Evolutionary conservation across 768 basidiomycete species (phyloP).

Genomic region (Austroboletus festivus): DNA sequence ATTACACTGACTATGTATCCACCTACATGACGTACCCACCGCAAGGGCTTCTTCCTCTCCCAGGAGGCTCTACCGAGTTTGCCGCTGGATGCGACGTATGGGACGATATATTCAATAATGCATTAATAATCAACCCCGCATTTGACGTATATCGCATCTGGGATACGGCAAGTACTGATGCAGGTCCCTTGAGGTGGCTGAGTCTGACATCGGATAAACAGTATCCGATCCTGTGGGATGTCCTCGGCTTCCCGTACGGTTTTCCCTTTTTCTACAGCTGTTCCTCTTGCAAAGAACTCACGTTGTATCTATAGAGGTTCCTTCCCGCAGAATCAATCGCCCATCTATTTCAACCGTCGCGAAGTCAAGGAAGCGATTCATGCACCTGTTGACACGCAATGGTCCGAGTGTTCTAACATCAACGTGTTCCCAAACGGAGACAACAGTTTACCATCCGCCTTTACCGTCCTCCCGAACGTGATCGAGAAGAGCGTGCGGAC

Average conservation of each 20-base stretch:
- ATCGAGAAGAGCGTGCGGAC: slow-evolving; percentile 71
- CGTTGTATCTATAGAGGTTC: slow-evolving; percentile 43
- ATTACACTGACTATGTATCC: slow-evolving; percentile 59
- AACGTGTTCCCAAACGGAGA: slow-evolving; percentile 65
- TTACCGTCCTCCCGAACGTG: slow-evolving; percentile 67
- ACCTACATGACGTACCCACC: slow-evolving; percentile 70
- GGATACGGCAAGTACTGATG: slow-evolving; percentile 49
- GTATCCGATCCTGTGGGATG: slow-evolving; percentile 73
- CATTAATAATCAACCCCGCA: slow-evolving; percentile 63
- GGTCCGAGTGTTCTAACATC: slow-evolving; percentile 60
- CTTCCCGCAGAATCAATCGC: slow-evolving; percentile 52
- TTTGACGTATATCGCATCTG: slow-evolving; percentile 79
- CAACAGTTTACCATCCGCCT: slow-evolving; percentile 54
- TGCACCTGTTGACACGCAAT: slow-evolving; percentile 57
- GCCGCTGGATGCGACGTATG: slow-evolving; percentile 63
- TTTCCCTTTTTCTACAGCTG: background rate
- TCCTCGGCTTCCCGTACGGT: slow-evolving; percentile 74
- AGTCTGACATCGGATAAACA: slow-evolving; percentile 11
- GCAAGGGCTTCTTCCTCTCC: slow-evolving; percentile 61
- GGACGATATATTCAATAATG: slow-evolving; percentile 60
- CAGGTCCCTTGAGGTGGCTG: background rate
- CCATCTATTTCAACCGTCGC: slow-evolving; percentile 65
- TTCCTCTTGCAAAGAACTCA: background rate
- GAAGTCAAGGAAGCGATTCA: slow-evolving; percentile 70
- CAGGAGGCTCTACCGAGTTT: slow-evolving; percentile 47